A percentile compares a stretch with the other conserved stretches of the same genome.
phyloP scores from a whole-genome alignment of 2,329 filamentous ascomycete genomes.

The Fusarium torulosum region DNA sequence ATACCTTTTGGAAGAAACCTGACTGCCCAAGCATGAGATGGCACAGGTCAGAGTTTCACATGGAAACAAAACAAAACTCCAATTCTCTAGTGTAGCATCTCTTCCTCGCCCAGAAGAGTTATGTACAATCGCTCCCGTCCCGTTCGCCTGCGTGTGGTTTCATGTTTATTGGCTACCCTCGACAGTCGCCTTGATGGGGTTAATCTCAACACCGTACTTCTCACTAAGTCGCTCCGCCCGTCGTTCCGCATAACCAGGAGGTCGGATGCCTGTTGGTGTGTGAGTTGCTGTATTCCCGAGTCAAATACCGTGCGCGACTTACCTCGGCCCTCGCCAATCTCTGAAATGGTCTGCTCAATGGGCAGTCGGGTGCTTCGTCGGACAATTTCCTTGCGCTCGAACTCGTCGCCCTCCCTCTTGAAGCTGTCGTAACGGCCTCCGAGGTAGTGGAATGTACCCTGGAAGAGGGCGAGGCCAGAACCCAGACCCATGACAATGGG shows the following conservation, averaged over 20 bases:
- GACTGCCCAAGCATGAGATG: slow-evolving; percentile 33
- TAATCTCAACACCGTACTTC: slow-evolving; percentile 88
- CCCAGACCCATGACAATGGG: slow-evolving; percentile 79
- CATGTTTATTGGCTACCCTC: slow-evolving; percentile 58
- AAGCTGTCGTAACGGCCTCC: slow-evolving; percentile 68
- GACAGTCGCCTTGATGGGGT: slow-evolving; percentile 68
- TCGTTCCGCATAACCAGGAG: slow-evolving; percentile 86
- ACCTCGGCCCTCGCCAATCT: slow-evolving; percentile 91
- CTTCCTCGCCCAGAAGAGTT: slow-evolving; percentile 53
- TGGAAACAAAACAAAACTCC: slow-evolving; percentile 54
- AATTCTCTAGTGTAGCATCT: slow-evolving; percentile 57
- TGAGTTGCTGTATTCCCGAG: slow-evolving; percentile 29
- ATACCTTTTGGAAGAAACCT: slow-evolving; percentile 44
- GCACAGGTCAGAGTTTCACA: slow-evolving; percentile 46
- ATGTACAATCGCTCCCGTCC: slow-evolving; percentile 52
- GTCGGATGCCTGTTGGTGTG: slow-evolving; percentile 74
- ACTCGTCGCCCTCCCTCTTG: slow-evolving; percentile 74
- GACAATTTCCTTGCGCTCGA: slow-evolving; percentile 79
- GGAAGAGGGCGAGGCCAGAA: slow-evolving; percentile 64
- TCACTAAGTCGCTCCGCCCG: slow-evolving; percentile 84
- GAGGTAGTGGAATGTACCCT: slow-evolving; percentile 76
- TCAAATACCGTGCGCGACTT: slow-evolving; percentile 50
- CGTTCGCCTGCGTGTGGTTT: slow-evolving; percentile 43
- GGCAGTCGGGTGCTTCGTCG: slow-evolving; percentile 81
- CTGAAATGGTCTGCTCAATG: slow-evolving; percentile 81